Evolutionary conservation across 2,329 filamentous ascomycete species (phyloP).

Genomic region (Zopfia rhizophila): DNA sequence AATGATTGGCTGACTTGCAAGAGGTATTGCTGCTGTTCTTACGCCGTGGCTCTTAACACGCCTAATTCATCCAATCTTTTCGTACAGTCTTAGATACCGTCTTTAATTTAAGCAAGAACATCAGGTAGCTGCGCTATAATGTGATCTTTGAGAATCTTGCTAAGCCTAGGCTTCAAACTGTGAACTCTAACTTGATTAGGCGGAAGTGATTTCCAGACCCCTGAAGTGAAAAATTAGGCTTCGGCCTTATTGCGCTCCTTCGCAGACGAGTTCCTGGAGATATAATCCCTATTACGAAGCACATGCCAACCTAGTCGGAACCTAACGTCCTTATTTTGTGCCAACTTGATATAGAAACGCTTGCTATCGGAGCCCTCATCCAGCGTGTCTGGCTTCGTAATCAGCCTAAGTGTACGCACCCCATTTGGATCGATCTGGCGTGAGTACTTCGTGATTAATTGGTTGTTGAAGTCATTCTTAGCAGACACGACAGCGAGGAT

Average conservation of each 20-base stretch:
- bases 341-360: slow-evolving; percentile 48
- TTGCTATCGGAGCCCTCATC: slow-evolving; percentile 54
- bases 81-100: slow-evolving; percentile 27
- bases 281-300: slow-evolving; percentile 58
- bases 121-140: slow-evolving; percentile 35
- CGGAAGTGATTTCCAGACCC: slow-evolving; percentile 51
- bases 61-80: slow-evolving; percentile 60
- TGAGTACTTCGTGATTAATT: slow-evolving; percentile 64
- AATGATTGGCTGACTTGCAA: slow-evolving; percentile 57
- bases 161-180: slow-evolving; percentile 29
- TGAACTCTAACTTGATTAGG: slow-evolving; percentile 30
- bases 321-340: slow-evolving; percentile 51
- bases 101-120: slow-evolving; percentile 35
- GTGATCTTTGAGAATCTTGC: slow-evolving; percentile 33
- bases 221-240: slow-evolving; percentile 42
- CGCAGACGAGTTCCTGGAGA: slow-evolving; percentile 29
- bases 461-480: slow-evolving; percentile 63
- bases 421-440: slow-evolving; percentile 59
- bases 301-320: slow-evolving; percentile 64
- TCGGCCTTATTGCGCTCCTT: slow-evolving; percentile 54
- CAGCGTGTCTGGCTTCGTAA: slow-evolving; percentile 66
- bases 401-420: slow-evolving; percentile 63
- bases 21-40: slow-evolving; percentile 62
- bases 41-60: slow-evolving; percentile 52
- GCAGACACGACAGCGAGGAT: slow-evolving; percentile 62